These are phyloP conservation scores for Aspergillus arachidicola DNA, from an alignment of 2,329 filamentous ascomycete genomes.

Conservation along the genomic window DNA sequence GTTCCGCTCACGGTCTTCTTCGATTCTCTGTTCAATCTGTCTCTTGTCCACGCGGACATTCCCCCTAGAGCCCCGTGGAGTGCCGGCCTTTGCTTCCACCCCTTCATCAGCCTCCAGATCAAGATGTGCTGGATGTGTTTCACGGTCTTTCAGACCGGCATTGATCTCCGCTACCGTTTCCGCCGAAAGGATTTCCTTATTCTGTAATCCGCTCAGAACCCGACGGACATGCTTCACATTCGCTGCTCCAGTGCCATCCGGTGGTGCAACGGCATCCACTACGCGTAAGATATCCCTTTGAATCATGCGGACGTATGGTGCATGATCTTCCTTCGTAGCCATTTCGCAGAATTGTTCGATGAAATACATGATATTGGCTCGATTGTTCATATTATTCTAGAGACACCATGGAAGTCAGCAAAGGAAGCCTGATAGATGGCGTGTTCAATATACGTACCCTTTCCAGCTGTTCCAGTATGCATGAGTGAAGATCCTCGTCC, in stretches of 20 bases:
- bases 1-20: slow-evolving; percentile 93
- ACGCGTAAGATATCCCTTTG: slow-evolving; percentile 89
- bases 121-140: slow-evolving; percentile 64
- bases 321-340: slow-evolving; percentile 73
- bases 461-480: slow-evolving; percentile 94
- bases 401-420: not conserved
- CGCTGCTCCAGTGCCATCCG: slow-evolving; percentile 82
- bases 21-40: slow-evolving; percentile 92
- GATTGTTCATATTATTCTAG: slow-evolving; percentile 91
- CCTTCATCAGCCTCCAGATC: slow-evolving; percentile 41
- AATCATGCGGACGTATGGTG: slow-evolving; percentile 89
- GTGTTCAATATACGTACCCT: slow-evolving; percentile 54
- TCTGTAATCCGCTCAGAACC: slow-evolving; percentile 71
- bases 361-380: slow-evolving; percentile 99
- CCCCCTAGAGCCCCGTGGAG: slow-evolving; percentile 29
- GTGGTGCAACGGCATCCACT: slow-evolving; percentile 87
- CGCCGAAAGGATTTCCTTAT: slow-evolving; percentile 71
- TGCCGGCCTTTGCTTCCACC: slow-evolving; percentile 31
- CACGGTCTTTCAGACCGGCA: slow-evolving; percentile 77
- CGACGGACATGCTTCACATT: slow-evolving; percentile 92
- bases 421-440: not conserved
- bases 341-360: slow-evolving; percentile 92
- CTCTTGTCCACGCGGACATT: slow-evolving; percentile 71
- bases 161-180: slow-evolving; percentile 80
- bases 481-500: slow-evolving; percentile 96